These are phyloP conservation scores for Akebia trifoliata DNA, from an alignment of 164 flowering plant genomes.

Conservation along the genomic window DNA sequence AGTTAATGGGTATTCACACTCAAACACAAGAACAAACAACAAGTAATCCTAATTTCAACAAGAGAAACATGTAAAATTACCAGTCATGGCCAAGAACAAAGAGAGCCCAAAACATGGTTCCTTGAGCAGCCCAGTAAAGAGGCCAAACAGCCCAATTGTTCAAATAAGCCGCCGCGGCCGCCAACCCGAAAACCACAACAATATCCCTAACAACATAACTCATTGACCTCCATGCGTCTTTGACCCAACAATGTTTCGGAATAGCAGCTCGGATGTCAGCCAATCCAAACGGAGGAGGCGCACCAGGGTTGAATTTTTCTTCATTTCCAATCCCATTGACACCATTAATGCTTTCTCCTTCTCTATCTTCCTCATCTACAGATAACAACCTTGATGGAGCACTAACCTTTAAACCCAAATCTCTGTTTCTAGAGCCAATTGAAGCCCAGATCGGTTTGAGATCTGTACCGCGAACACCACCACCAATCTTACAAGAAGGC, in stretches of 20 bases:
- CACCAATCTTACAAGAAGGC: background rate
- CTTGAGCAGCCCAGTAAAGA: slow-evolving; percentile 79
- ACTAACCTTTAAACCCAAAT: slow-evolving; percentile 24
- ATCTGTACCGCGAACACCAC: slow-evolving; percentile 16
- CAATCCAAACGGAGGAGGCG: slow-evolving; percentile 67
- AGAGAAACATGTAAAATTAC: no score
- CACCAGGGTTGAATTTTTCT: slow-evolving; percentile 48
- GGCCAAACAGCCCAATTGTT: slow-evolving; percentile 74
- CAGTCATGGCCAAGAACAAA: slow-evolving; percentile 91
- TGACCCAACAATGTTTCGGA: slow-evolving; percentile 90
- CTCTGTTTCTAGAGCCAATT: slow-evolving; percentile 13
- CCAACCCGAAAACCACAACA: slow-evolving; percentile 40
- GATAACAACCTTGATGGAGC: slow-evolving; percentile 18
- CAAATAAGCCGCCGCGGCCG: slow-evolving; percentile 40
- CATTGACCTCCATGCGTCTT: slow-evolving; percentile 67
- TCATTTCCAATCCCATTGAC: slow-evolving; percentile 8
- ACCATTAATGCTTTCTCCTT: slow-evolving; percentile 7
- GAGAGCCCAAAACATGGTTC: slow-evolving; percentile 93
- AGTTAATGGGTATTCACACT: background rate
- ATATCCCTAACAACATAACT: slow-evolving; percentile 69
- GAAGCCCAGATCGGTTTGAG: slow-evolving; percentile 10
- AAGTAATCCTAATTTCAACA: no score
- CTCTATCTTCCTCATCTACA: slow-evolving; percentile 16
- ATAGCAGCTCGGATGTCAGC: slow-evolving; percentile 84
- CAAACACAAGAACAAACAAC: no score